Conservation (phyloP, 2,329 filamentous ascomycete species). For the Colletotrichum abscissum region DNA sequence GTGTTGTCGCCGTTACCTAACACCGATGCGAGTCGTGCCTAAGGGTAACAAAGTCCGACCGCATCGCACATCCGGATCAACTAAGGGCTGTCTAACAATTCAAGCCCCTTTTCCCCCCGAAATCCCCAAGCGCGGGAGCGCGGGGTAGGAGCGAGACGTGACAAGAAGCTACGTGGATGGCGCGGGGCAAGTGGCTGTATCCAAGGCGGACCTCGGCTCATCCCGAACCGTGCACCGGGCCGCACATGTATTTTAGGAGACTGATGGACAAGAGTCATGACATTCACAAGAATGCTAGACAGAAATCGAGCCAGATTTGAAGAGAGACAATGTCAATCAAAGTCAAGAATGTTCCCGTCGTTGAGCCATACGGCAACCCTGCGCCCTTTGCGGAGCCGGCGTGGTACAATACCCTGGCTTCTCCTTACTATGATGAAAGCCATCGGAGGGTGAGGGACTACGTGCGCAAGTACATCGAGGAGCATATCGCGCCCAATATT, state of each 20-base stretch:
- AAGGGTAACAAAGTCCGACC: not conserved
- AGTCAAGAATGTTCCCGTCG: not conserved
- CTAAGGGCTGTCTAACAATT: too few species aligned
- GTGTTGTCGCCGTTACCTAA: not conserved
- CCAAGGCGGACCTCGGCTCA: not conserved
- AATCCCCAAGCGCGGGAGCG: not conserved
- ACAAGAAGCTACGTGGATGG: not conserved
- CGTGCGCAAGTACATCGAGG: slow-evolving; percentile 69
- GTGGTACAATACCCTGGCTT: slow-evolving; percentile 42
- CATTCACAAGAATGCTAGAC: not conserved
- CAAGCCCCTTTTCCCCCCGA: too few species aligned
- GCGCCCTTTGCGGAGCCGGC: slow-evolving; percentile 39
- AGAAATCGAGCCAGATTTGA: not conserved
- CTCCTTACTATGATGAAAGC: slow-evolving; percentile 71
- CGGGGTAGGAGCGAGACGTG: not conserved
- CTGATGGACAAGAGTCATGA: not conserved
- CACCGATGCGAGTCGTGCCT: not conserved
- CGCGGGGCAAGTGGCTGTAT: not conserved
- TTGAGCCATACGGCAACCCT: slow-evolving; percentile 6
- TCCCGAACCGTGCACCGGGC: not conserved
- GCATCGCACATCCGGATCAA: not conserved
- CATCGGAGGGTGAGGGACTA: slow-evolving; percentile 67
- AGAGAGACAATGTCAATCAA: not conserved
- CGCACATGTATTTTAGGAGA: not conserved
- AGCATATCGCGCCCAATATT: slow-evolving; percentile 65